These are phyloP conservation scores for Tetrapyrgos nigripes DNA, from an alignment of 1,284 basidiomycete genomes.

Conservation along the genomic window DNA sequence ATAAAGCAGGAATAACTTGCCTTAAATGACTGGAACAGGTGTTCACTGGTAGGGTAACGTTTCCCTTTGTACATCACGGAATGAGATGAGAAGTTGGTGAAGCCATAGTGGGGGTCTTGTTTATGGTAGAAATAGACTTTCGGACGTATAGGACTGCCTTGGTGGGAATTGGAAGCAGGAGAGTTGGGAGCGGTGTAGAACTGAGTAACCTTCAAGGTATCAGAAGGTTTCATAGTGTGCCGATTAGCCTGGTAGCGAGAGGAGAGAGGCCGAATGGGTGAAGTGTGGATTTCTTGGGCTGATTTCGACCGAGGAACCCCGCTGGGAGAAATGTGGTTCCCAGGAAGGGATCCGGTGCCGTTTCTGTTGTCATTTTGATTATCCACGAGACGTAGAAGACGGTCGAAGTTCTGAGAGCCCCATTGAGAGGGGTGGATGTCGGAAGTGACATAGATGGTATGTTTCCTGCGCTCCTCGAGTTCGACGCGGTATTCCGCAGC, in stretches of 20 bases:
- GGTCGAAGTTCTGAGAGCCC: slow-evolving; percentile 40
- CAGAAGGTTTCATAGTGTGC: background rate
- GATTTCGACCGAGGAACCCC: slow-evolving; percentile 9
- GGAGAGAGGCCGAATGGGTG: background rate
- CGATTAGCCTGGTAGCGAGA: slow-evolving; percentile 4
- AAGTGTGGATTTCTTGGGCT: slow-evolving; percentile 6
- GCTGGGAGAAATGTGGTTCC: slow-evolving; percentile 26
- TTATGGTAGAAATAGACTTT: slow-evolving; percentile 65
- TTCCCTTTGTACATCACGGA: slow-evolving; percentile 61
- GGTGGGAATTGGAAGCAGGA: background rate
- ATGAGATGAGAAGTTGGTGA: slow-evolving; percentile 73
- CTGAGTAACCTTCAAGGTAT: background rate
- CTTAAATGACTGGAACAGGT: slow-evolving; percentile 73
- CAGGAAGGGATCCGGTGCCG: slow-evolving; percentile 32
- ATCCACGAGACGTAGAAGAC: background rate
- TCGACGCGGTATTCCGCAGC: slow-evolving; percentile 21
- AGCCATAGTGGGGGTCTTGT: slow-evolving; percentile 66
- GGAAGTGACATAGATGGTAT: slow-evolving; percentile 53
- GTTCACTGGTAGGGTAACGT: slow-evolving; percentile 70
- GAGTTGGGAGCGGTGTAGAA: slow-evolving; percentile 6
- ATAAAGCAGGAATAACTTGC: slow-evolving; percentile 34
- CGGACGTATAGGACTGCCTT: slow-evolving; percentile 5
- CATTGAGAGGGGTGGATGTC: slow-evolving; percentile 46
- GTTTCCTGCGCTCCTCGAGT: slow-evolving; percentile 48
- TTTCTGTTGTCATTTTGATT: slow-evolving; percentile 10